A percentile compares a stretch with the other conserved stretches of the same genome.
Evolutionary conservation across 768 basidiomycete genomes (phyloP).

Genomic region (Lepiota brunneoincarnata): DNA sequence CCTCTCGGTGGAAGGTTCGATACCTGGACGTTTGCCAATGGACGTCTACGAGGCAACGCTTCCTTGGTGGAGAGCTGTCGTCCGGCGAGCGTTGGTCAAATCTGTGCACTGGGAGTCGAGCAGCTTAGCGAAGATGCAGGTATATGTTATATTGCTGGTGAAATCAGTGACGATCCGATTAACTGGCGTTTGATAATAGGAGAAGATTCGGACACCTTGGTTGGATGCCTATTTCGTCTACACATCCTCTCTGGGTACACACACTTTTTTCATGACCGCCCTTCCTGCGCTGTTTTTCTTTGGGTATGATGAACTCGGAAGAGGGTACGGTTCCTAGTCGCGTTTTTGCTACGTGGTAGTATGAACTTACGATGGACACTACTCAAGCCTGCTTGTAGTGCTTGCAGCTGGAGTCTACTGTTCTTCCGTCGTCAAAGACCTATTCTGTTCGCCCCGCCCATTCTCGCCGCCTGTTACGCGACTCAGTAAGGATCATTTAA

Average conservation of each 20-base stretch:
- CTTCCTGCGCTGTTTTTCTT: conserved; percentile 90
- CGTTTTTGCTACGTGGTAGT: not conserved
- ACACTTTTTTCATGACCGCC: conserved; percentile 91
- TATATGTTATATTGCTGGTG: conserved; percentile 20
- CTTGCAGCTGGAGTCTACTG: conserved; percentile 80
- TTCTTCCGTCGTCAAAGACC: conserved; percentile 87
- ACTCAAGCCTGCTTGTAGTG: conserved; percentile 58
- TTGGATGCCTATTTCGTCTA: conserved; percentile 84
- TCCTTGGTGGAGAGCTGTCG: conserved; percentile 60
- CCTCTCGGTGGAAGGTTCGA: conserved; percentile 15
- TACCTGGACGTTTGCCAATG: conserved; percentile 29
- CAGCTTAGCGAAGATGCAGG: conserved; percentile 69
- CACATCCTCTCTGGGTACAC: conserved; percentile 75
- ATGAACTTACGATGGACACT: not conserved
- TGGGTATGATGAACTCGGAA: conserved; percentile 66
- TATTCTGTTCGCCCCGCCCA: conserved; percentile 87
- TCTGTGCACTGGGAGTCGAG: conserved; percentile 57
- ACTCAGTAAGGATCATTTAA: conserved; percentile 54
- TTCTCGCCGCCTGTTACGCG: conserved; percentile 90
- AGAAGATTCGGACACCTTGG: conserved; percentile 56
- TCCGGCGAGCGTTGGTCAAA: conserved; percentile 53
- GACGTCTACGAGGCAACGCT: conserved; percentile 67
- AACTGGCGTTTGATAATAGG: conserved; percentile 30
- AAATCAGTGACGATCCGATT: not conserved
- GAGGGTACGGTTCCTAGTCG: conserved; percentile 60